Evolutionary conservation across 1,139 yeast species (phyloP), one percentile per base, ranked within the genome.

Genomic region (Candida mesenterica): DNA sequence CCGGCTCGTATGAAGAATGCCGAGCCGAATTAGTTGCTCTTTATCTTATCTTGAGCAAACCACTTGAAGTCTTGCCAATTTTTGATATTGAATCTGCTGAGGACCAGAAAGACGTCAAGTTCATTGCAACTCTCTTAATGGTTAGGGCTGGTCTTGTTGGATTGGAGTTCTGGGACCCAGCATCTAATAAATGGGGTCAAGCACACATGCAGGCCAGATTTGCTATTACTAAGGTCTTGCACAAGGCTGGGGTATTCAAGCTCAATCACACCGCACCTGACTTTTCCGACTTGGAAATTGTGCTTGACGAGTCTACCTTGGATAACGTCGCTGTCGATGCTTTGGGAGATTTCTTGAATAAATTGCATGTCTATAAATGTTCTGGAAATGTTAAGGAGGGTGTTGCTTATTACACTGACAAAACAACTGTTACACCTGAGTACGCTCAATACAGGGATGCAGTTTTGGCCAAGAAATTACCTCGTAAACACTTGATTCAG

Each of bases 201-300:
- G 81, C 96, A n/a, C 96, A 88, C 57, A 86, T 87, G 89, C 95
- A 87, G 65, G 96, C 95, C 5, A 72, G 96, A 55, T 88, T 76
- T 59, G 86, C 92, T 25, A 87, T 88, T 48, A 72, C 86, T 71
- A 85, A 84, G 63, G 75, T 82, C 20, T 79, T 86, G 54, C 65
- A 83, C 51, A 69, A 79, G 37, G 89, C 94, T 4, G 82, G 84
- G 15, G 77, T 82, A 20, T 80, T 76, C 33, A 67, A 70, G 36
- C 61, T 87, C 41, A 68, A 68, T 36, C 68, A 69, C 50, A 53
- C 70, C n/a, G 62, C 62, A n/a, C 68, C 63, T 18, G 68, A 68
- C 38, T 79, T 50, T 50, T 65, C 73, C 30, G 95, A 86, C 50
- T 65, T 88, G 52, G 66, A 66, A 35, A 68, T 87, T 37, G 65